These are phyloP conservation scores for Colletotrichum liriopes DNA, from an alignment of 2,329 filamentous ascomycete species.

Conservation along the genomic window DNA sequence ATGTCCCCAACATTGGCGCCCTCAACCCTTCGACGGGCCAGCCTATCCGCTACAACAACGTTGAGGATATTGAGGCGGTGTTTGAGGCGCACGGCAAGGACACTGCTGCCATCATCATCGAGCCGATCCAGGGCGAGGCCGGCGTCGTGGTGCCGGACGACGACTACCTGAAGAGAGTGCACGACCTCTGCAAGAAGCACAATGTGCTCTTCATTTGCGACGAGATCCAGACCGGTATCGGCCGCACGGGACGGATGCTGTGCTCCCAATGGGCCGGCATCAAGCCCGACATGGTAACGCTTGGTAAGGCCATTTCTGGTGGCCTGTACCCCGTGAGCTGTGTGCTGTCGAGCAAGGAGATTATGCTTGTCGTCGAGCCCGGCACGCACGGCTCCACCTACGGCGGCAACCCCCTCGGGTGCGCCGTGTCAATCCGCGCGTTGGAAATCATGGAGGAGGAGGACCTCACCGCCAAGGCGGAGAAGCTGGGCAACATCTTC, in stretches of 20 bases:
- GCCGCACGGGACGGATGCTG: conserved; percentile 92
- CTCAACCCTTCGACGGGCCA: conserved; percentile 80
- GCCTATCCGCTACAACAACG: conserved; percentile 88
- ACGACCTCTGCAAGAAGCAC: conserved; percentile 92
- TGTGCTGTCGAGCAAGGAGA: conserved; percentile 87
- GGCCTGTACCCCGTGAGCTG: conserved; percentile 99
- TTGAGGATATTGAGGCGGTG: conserved; percentile 83
- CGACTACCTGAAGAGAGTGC: conserved; percentile 85
- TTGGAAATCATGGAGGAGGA: conserved; percentile 96
- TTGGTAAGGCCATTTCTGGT: conserved; percentile 97
- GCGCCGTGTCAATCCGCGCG: conserved; percentile 94
- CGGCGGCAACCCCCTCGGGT: conserved; percentile 95
- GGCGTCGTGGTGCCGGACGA: conserved; percentile 96
- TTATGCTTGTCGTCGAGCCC: conserved; percentile 96
- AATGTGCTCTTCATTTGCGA: conserved; percentile 97
- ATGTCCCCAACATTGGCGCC: conserved; percentile 90
- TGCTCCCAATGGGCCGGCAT: conserved; percentile 96
- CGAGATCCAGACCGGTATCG: conserved; percentile 98
- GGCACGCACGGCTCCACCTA: conserved; percentile 99
- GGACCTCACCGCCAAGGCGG: conserved; percentile 82
- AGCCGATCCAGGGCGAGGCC: conserved; percentile 97
- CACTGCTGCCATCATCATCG: conserved; percentile 93
- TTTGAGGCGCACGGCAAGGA: conserved; percentile 86
- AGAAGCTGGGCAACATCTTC: conserved; percentile 86
- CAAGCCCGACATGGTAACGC: conserved; percentile 93